Conservation (phyloP, 129 eudicot genomes). For the Apium graveolens region DNA sequence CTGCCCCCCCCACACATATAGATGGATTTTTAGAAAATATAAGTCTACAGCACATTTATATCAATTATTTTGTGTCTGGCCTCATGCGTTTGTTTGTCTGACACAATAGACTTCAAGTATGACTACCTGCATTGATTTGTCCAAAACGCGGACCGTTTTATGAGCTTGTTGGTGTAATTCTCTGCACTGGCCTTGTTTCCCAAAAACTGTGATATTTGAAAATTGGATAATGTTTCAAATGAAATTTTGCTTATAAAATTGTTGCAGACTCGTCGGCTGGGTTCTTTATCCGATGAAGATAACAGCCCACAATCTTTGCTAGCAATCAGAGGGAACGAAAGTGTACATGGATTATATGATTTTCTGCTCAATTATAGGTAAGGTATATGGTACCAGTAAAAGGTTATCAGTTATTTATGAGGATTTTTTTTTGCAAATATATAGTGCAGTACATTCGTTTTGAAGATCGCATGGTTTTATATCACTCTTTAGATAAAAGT, state of each 20-base stretch:
- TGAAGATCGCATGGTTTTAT: background rate
- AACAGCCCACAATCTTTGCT: constrained; percentile 75
- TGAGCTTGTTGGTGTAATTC: background rate
- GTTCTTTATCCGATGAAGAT: constrained; percentile 56
- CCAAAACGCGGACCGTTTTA: background rate
- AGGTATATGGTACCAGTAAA: constrained; percentile 3
- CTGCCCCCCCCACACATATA: background rate
- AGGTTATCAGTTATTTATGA: background rate
- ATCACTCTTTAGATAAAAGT: constrained; percentile 1
- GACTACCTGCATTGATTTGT: background rate
- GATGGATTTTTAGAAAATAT: background rate
- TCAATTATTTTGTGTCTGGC: background rate
- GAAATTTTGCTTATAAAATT: background rate
- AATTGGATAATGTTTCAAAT: background rate
- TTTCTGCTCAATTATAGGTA: constrained; percentile 81
- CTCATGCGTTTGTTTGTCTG: background rate
- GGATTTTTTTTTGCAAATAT: background rate
- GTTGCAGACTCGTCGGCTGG: constrained; percentile 53
- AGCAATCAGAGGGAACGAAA: constrained; percentile 46
- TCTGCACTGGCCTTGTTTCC: background rate
- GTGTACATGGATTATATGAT: constrained; percentile 75
- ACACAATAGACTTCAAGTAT: background rate
- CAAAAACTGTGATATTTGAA: background rate
- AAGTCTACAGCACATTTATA: background rate
- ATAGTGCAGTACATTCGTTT: background rate